Evolutionary conservation across 176 grass and related monocot species (phyloP), one percentile per base, ranked within the genome.

Genomic region (Canna indica): DNA sequence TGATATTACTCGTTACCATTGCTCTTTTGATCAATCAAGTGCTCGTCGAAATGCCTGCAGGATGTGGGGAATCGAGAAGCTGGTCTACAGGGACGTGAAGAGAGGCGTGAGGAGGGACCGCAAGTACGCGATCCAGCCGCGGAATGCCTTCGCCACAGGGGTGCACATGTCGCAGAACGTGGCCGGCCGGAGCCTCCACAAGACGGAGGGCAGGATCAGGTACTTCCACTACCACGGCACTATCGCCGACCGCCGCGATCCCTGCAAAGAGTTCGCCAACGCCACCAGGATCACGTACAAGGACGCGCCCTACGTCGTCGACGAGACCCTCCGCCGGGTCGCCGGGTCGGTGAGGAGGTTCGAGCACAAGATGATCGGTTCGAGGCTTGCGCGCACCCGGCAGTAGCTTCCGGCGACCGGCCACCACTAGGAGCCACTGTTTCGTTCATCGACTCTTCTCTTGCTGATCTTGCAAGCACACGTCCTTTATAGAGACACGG

Each of bases 91-190:
- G 28, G 80, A 88, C 67, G 87, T 82, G 1, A 86, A 91, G 67
- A 91, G 82, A 1, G 76, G 85, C 67, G 75, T 88, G 1, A 82
- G 88, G 15, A 72, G 88, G 25, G 91, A 96, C 57, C 85, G 85
- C 12, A 96, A 96, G 60, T 96, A 96, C 16, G 91, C 82, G 54
- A 86, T 96, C 45, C 85, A 80, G 61, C 88, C 88, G 20, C 76
- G 81, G 17, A 78, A 84, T 1, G 81, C 78, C 0, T 91, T 82
- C 45, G 77, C 91, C 7, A 82, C 91, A 0, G 91, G 91, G 15
- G 88, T 96, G 17, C 91, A 96, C 70, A 91, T 96, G 88, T 96
- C 88, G 0, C 85, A 96, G 46, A 91, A 96, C 78, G 71, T 96
- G 14, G 66, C 73, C 0, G 88, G 91, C 18, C 63, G 81, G 74